Evolutionary conservation across 1,284 basidiomycete genomes (phyloP).

Genomic region (Tylopilus sp.): DNA sequence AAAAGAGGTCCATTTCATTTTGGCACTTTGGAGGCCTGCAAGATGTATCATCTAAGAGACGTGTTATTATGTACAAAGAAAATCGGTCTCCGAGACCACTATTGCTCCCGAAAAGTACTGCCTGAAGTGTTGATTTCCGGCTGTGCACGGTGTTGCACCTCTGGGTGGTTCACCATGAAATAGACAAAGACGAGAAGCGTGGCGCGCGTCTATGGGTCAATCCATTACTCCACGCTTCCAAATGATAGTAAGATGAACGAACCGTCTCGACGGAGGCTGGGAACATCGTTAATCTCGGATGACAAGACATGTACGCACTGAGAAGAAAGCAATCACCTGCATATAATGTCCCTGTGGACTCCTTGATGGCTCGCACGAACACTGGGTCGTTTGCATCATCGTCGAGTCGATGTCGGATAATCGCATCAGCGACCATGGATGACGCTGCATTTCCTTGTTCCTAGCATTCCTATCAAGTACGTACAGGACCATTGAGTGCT

Average conservation of each 20-base stretch:
- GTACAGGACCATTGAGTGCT: not conserved
- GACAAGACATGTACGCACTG: not conserved
- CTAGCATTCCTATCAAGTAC: constrained; percentile 1
- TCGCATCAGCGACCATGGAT: constrained; percentile 21
- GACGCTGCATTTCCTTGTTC: constrained; percentile 12
- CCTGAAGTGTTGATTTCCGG: constrained; percentile 40
- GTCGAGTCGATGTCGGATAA: constrained; percentile 8
- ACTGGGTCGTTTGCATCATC: constrained; percentile 7
- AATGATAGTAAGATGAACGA: constrained; percentile 5
- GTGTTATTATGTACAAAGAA: too few species aligned
- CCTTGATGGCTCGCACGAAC: constrained; percentile 12
- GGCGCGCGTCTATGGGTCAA: constrained; percentile 9
- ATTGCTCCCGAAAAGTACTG: too few species aligned
- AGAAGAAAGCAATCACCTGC: constrained; percentile 11
- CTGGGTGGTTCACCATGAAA: constrained; percentile 36
- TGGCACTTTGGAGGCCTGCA: too few species aligned
- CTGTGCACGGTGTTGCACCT: constrained; percentile 34
- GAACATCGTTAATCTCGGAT: not conserved
- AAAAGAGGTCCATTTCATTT: too few species aligned
- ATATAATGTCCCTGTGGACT: constrained; percentile 15
- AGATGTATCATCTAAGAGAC: too few species aligned
- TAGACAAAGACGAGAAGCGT: constrained; percentile 29
- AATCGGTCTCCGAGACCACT: too few species aligned
- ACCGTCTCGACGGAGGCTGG: constrained; percentile 25
- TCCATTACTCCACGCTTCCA: not conserved